A percentile compares a stretch with the other conserved stretches of the same genome.
Conservation (phyloP, 345 rosid species). For the Bruguiera sexangula region DNA sequence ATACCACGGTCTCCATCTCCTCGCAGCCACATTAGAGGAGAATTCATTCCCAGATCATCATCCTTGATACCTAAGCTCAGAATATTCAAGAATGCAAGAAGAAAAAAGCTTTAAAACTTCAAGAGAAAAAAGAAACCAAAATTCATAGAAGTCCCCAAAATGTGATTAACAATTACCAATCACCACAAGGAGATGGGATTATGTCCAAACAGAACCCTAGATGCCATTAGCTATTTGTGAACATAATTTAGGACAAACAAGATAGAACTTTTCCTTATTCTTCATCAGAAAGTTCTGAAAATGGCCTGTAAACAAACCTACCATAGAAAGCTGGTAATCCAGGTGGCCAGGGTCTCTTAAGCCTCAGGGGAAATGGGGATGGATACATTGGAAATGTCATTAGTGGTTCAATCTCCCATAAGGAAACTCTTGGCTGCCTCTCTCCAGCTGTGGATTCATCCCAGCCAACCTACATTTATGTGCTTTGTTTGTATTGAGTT, state of each 20-base stretch:
- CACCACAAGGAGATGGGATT: too few species aligned
- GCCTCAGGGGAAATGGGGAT: conserved; percentile 85
- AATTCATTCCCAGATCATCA: conserved; percentile 67
- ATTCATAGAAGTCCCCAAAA: too few species aligned
- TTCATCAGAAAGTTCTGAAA: neutral
- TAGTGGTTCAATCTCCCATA: conserved; percentile 98
- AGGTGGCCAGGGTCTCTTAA: conserved; percentile 96
- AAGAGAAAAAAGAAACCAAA: neutral
- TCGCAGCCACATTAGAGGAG: conserved; percentile 76
- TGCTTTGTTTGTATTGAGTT: neutral
- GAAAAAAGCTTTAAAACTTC: neutral
- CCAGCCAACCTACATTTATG: conserved; percentile 86
- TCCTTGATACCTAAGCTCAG: conserved; percentile 57
- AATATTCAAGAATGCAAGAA: neutral
- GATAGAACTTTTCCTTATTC: too few species aligned
- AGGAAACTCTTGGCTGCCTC: conserved; percentile 94
- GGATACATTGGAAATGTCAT: conserved; percentile 98
- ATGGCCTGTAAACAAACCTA: conserved; percentile 22
- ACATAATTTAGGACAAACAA: too few species aligned
- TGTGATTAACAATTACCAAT: too few species aligned
- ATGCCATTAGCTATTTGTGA: neutral
- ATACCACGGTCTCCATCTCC: conserved; percentile 71
- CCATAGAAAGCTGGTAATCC: conserved; percentile 79
- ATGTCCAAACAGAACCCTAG: neutral
- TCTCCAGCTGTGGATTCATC: conserved; percentile 99